Conservation (phyloP, 805 yeast species). For the Starmera quercuum region DNA sequence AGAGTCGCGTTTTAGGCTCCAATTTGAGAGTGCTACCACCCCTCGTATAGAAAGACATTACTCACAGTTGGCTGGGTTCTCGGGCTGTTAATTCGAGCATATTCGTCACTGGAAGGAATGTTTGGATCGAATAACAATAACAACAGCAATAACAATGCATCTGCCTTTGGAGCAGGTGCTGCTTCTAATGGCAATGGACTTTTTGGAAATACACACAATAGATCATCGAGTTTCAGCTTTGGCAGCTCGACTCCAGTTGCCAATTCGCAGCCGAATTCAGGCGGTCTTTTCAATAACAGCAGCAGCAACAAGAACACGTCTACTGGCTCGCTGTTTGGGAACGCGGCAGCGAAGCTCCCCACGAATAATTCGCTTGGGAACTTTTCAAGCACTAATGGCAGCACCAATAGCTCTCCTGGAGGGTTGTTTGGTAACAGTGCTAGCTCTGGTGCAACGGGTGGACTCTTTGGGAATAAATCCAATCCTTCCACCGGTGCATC, state of each 20-base stretch:
- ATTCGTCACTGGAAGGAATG: too few relatives aligned
- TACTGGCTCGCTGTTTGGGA: neutral
- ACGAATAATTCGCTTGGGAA: constrained; percentile 10
- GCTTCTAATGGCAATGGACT: constrained; percentile 7
- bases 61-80: too few relatives aligned
- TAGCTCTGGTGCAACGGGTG: constrained; percentile 9
- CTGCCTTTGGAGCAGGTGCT: constrained; percentile 10
- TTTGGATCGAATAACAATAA: constrained; percentile 8
- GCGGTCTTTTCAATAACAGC: too few relatives aligned
- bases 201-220: constrained; percentile 10
- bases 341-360: constrained; percentile 12
- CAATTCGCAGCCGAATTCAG: too few relatives aligned
- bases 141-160: constrained; percentile 2
- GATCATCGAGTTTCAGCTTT: constrained; percentile 24
- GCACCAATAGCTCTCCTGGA: constrained; percentile 23
- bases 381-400: constrained; percentile 18
- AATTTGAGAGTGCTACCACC: too few relatives aligned
- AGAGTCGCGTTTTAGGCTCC: too few relatives aligned
- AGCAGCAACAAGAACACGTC: constrained; percentile 11
- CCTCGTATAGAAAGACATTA: too few relatives aligned
- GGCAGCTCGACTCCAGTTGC: constrained; percentile 23
- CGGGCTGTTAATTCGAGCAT: too few relatives aligned
- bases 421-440: constrained; percentile 20
- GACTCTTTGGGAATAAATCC: constrained; percentile 17
- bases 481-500: constrained; percentile 15